These are phyloP conservation scores for Sordariomycetes sp. DNA, from an alignment of 2,329 filamentous ascomycete genomes.

Conservation along the genomic window DNA sequence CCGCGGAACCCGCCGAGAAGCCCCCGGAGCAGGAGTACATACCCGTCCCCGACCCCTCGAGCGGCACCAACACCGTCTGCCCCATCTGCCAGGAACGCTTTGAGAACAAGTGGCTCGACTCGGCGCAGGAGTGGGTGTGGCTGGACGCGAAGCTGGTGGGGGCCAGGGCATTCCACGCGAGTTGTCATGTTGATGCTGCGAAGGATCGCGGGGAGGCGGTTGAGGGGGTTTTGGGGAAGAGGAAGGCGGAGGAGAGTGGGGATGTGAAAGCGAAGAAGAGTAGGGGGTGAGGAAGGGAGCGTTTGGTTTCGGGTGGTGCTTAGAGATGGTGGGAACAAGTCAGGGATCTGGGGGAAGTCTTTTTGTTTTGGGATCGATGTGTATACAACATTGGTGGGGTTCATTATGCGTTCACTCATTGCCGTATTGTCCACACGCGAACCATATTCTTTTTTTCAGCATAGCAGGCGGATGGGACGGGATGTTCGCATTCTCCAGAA, in stretches of 20 bases:
- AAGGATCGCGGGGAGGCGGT: conserved; percentile 37
- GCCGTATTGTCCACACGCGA: neutral
- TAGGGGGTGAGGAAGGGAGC: neutral
- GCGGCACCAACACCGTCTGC: conserved; percentile 64
- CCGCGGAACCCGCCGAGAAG: conserved; percentile 31
- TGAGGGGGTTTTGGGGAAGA: conserved; percentile 7
- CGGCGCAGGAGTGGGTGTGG: conserved; percentile 95
- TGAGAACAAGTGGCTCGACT: conserved; percentile 81
- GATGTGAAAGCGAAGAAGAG: conserved; percentile 2
- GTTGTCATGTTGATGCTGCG: conserved; percentile 73
- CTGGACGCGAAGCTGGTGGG: conserved; percentile 73
- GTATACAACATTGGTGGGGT: neutral
- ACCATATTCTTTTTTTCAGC: neutral
- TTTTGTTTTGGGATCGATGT: neutral
- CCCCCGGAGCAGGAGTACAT: conserved; percentile 54
- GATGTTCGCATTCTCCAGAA: neutral
- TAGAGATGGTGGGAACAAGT: neutral
- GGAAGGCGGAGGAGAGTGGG: conserved; percentile 3
- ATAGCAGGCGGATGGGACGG: neutral
- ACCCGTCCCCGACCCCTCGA: conserved; percentile 66
- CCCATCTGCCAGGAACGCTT: conserved; percentile 95
- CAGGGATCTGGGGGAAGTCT: neutral
- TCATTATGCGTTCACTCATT: neutral
- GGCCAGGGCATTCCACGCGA: conserved; percentile 75
- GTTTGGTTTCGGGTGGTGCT: neutral